Conservation (phyloP, 73 alveolate species). For the Uronychia binucleata region DNA sequence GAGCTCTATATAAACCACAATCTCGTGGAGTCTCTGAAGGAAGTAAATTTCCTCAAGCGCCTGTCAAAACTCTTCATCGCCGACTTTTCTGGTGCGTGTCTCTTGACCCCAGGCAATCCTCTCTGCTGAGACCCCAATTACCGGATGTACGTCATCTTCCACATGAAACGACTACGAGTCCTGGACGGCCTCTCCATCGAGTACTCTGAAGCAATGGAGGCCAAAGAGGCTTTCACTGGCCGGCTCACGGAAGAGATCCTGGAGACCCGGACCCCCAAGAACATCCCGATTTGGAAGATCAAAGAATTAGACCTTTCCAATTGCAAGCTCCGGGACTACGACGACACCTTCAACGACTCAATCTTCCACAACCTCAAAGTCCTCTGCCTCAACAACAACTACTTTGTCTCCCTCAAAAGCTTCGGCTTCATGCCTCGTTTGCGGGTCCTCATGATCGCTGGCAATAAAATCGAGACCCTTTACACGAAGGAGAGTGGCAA, state of each 20-base stretch:
- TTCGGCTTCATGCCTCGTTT: constrained; percentile 69
- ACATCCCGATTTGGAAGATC: constrained; percentile 37
- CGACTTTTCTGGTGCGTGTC: constrained; percentile 53
- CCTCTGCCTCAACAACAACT: constrained; percentile 64
- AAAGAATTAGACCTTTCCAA: constrained; percentile 62
- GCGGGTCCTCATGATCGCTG: constrained; percentile 40
- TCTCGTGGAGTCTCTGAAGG: constrained; percentile 67
- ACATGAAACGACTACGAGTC: constrained; percentile 69
- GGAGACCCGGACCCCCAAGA: constrained; percentile 54
- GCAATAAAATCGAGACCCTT: constrained; percentile 64
- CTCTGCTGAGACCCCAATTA: constrained; percentile 64
- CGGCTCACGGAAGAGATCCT: constrained; percentile 78
- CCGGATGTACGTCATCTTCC: constrained; percentile 67
- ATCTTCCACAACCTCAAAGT: constrained; percentile 61
- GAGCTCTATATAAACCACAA: constrained; percentile 93
- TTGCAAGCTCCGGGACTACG: constrained; percentile 75
- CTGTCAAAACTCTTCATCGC: constrained; percentile 65
- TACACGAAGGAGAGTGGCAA: background rate
- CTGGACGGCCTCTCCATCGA: constrained; percentile 79
- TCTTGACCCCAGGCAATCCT: constrained; percentile 55
- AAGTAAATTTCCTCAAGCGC: constrained; percentile 57
- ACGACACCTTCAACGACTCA: constrained; percentile 65
- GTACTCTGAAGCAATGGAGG: constrained; percentile 60
- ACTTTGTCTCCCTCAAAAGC: constrained; percentile 52
- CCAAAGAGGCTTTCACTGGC: constrained; percentile 76